Conservation (phyloP, 192 early-diverging fungal genomes). For the Thamnidium elegans region DNA sequence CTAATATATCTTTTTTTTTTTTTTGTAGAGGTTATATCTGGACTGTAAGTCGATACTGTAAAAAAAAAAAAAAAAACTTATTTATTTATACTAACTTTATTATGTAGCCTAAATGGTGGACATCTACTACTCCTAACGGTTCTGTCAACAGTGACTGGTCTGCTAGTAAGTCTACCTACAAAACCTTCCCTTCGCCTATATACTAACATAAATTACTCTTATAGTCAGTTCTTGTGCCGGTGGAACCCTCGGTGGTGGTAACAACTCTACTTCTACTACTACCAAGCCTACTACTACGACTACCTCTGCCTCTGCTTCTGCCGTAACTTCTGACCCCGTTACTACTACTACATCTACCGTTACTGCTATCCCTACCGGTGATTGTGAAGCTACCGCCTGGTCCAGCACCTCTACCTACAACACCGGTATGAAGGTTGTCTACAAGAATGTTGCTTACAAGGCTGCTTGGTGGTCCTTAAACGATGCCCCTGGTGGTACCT, state of each 20-base stretch:
- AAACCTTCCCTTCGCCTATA: too few relatives aligned
- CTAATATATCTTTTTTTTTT: not conserved
- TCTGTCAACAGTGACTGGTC: constrained; percentile 37
- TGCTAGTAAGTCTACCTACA: constrained; percentile 16
- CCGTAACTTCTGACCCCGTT: too few relatives aligned
- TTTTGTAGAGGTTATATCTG: constrained; percentile 24
- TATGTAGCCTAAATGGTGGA: constrained; percentile 39
- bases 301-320: not conserved
- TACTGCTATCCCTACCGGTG: not conserved
- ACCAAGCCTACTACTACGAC: constrained; percentile 22
- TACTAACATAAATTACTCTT: too few relatives aligned
- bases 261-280: constrained; percentile 12
- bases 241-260: constrained; percentile 7
- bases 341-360: constrained; percentile 3
- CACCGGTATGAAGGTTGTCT: constrained; percentile 35
- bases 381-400: constrained; percentile 32
- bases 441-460: constrained; percentile 33
- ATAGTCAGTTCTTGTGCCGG: constrained; percentile 40
- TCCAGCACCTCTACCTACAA: constrained; percentile 25
- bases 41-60: constrained; percentile 15
- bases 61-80: not conserved
- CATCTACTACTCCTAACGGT: constrained; percentile 28
- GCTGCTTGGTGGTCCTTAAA: constrained; percentile 47
- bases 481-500: constrained; percentile 36
- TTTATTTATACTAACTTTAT: not conserved